A percentile compares a stretch with the other conserved stretches of the same genome.
Evolutionary conservation across 345 rosid species (phyloP).

Genomic region (Xanthoceras sorbifolium): DNA sequence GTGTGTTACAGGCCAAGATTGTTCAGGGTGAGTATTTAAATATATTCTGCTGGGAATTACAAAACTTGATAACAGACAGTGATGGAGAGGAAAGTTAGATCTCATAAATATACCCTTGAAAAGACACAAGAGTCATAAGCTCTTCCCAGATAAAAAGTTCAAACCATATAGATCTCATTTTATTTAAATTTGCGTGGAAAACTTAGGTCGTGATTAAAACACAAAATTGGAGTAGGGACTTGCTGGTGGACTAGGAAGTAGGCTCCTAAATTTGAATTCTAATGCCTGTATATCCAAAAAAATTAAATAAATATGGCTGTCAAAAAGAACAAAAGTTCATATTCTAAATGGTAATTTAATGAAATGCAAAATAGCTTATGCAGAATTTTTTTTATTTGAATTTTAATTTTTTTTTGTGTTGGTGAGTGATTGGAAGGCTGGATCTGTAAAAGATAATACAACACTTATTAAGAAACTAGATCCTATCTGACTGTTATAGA

Average conservation of each 20-base stretch:
- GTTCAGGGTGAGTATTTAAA: not conserved
- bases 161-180: not conserved
- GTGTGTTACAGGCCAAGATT: not conserved
- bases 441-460: not conserved
- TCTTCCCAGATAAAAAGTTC: not conserved
- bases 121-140: not conserved
- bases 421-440: not conserved
- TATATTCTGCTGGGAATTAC: not conserved
- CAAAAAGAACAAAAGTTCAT: not conserved
- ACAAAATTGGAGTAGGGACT: not conserved
- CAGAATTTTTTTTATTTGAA: not conserved
- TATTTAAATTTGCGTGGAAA: not conserved
- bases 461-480: not conserved
- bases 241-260: not conserved
- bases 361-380: not conserved
- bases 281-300: not conserved
- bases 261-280: not conserved
- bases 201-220: not conserved
- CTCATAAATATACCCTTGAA: too few relatives aligned
- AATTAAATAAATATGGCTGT: not conserved
- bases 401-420: too few relatives aligned
- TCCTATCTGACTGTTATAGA: not conserved
- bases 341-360: not conserved
- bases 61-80: too few relatives aligned
- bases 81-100: not conserved